Evolutionary conservation across 495 filamentous ascomycete genomes (phyloP), one percentile per base, ranked within the genome.

Genomic region (Daldinia grandis): DNA sequence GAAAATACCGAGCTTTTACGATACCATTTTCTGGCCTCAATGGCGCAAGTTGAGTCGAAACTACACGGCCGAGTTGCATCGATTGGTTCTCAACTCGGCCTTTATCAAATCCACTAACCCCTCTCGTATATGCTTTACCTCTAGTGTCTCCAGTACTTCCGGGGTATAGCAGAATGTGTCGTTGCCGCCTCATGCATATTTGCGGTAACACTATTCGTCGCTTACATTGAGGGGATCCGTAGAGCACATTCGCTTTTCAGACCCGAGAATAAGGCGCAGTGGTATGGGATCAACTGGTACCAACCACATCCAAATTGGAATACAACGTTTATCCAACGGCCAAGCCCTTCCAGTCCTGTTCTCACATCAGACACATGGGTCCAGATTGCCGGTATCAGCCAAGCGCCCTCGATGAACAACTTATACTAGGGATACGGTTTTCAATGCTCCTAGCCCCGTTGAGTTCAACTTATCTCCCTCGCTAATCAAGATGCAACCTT

Each of bases 291-390:
- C 51, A 65, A 62, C 50, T 58, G 62, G 61, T 58, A 49, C 57
- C 61, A 57, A 73, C 59, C 70, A 57, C 61, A 57, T 31, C 44
- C 47, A 62, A 55, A 57, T 53, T 59, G 21, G 51, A 51, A 53
- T 47, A 19, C 21, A 42, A 37, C 19, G 40, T 61, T 44, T 64
- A 28, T 47, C 60, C 50, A 60, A 63, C 58, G 38, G 47, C 55
- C 63, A 37, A 68, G 63, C 49, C 55, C 25, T 42, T 33, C 53
- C 38, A 33, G 37, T 64, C 56, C 33, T 33, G 30, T 63, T 62
- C 65, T 73, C 62, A 69, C 65, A 73, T 66, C 57, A 73, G 70
- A 62, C 58, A 37, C 35, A 51, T 53, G 49, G 60, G 30, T 40
- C 47, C 51, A 60, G 59, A 60, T 55, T 68, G 24, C 49, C 51